These are phyloP conservation scores for Schizonepeta tenuifolia DNA, from an alignment of 257 asterid genomes.

Conservation along the genomic window DNA sequence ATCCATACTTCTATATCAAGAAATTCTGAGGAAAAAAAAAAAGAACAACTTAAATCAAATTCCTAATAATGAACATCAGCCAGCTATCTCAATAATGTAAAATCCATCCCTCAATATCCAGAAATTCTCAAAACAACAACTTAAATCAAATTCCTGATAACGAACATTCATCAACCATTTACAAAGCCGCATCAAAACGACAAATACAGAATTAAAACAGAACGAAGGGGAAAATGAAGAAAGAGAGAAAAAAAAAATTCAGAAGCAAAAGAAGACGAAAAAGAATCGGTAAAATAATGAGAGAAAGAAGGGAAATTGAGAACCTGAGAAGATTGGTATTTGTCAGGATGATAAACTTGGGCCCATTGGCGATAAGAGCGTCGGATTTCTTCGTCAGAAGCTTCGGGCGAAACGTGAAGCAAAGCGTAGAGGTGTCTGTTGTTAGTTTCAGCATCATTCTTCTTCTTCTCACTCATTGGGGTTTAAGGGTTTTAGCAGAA, in stretches of 20 bases:
- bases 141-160: too few relatives aligned
- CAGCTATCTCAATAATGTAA: neutral
- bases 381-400: conserved; percentile 94
- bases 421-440: conserved; percentile 81
- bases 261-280: neutral
- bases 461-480: conserved; percentile 40
- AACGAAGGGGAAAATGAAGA: neutral
- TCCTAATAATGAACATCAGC: conserved; percentile 20
- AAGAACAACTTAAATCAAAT: conserved; percentile 7
- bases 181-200: neutral
- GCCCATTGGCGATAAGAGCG: conserved; percentile 99
- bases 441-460: conserved; percentile 36
- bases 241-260: neutral
- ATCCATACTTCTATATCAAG: neutral
- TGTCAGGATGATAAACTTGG: conserved; percentile 95
- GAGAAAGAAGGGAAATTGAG: neutral
- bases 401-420: conserved; percentile 88
- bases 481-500: conserved; percentile 44
- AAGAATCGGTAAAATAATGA: neutral
- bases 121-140: neutral
- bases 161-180: too few relatives aligned
- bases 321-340: conserved; percentile 77
- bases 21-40: neutral
- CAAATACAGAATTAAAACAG: neutral
- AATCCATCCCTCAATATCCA: conserved; percentile 2